phyloP scores from a whole-genome alignment of 768 basidiomycete species.

The Dacryopinax spathularia region DNA sequence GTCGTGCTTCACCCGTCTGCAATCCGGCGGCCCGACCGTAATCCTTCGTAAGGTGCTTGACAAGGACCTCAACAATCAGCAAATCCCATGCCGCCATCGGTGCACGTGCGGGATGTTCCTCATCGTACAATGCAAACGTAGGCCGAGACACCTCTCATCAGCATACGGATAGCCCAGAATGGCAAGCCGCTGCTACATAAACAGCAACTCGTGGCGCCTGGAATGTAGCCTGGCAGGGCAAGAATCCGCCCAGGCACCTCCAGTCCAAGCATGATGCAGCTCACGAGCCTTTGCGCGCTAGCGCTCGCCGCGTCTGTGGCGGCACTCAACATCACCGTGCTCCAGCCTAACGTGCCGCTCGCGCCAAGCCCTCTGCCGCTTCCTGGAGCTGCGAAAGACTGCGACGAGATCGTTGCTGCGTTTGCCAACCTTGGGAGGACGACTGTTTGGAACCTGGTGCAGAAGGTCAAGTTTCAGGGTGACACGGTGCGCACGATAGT shows the following conservation, averaged over 20 bases:
- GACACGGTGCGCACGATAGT: background rate
- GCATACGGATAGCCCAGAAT: background rate
- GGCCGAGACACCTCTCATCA: background rate
- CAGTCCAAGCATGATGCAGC: background rate
- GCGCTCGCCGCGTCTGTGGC: constrained; percentile 1
- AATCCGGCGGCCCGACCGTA: background rate
- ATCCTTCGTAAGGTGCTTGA: background rate
- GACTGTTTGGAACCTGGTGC: constrained; percentile 9
- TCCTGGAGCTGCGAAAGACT: constrained; percentile 5
- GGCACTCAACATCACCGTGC: constrained; percentile 7
- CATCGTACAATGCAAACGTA: too few relatives aligned
- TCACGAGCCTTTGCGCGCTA: background rate
- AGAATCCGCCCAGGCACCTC: background rate
- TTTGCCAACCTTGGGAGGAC: constrained; percentile 10
- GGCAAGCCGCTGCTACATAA: background rate
- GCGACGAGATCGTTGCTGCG: constrained; percentile 10
- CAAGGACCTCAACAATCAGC: background rate
- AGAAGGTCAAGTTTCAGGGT: constrained; percentile 8
- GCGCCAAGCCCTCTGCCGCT: constrained; percentile 10
- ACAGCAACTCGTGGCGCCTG: background rate
- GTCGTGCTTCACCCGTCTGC: background rate
- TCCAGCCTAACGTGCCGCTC: constrained; percentile 12
- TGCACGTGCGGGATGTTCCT: too few relatives aligned
- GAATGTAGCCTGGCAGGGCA: background rate
- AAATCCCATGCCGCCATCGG: background rate